Base-by-base conservation (phyloP, 345 rosid species). In the Alliaria petiolata region DNA sequence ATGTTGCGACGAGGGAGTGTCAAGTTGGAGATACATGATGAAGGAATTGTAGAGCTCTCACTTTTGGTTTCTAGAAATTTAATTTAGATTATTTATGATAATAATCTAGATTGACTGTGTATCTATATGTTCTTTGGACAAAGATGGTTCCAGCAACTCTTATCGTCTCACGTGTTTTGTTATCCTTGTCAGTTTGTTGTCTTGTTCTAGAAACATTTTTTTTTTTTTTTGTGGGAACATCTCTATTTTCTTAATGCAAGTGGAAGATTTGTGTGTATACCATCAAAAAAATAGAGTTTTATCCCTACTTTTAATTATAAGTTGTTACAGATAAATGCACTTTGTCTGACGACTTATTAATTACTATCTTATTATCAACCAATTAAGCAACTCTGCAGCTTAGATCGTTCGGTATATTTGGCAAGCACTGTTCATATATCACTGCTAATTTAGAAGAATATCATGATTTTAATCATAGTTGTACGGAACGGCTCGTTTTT, bases 61-160 rank as follows among this genome's bases (percentile, higher is more conserved):
- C 54, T 62, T n/a, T n/a, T 62, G 54, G 55, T 42, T 51, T 52
- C 26, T 70, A 14, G 4, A 70, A n/a, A 53, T 40, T 3, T 51
- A 46, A 71, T 50, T 26, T n/a, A n/a, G n/a, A n/a, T n/a, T n/a
- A n/a, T n/a, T n/a, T n/a, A n/a, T n/a, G n/a, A 50, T 71, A n/a
- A n/a, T n/a, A n/a, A n/a, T n/a, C n/a, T n/a, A n/a, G n/a, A n/a
- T n/a, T n/a, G n/a, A n/a, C n/a, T 71, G 39, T 71, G 39, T 62
- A 40, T 52, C 52, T 63, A 31, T 12, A 71, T 61, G 69, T 50
- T 70, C 54, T 54, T 53, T 70, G 42, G 59, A 49, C 33, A 49
- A 38, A 57, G 15, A 50, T 62, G 60, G 36, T 71, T 52, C 35
- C 69, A 63, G 34, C 56, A 53, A 63, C 49, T 53, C 40, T 44